Evolutionary conservation across 768 basidiomycete genomes (phyloP).

Genomic region (Neoboletus brunneissimus): DNA sequence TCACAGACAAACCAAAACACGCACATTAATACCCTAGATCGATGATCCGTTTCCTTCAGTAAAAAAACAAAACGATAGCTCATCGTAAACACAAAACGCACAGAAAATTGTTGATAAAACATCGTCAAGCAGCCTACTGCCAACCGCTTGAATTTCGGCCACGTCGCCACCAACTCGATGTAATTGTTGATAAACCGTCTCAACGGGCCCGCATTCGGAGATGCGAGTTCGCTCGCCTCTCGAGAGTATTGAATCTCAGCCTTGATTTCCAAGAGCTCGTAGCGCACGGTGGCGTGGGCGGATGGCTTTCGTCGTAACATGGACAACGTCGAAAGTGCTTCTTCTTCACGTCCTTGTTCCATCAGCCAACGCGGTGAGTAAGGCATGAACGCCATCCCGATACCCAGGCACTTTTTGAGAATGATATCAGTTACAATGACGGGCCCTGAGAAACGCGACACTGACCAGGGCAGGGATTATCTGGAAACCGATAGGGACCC

Average conservation of each 20-base stretch:
- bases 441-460: slow-evolving; percentile 7
- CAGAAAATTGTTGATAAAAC: slow-evolving; percentile 35
- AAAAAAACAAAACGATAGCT: neutral
- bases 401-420: slow-evolving; percentile 25
- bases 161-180: slow-evolving; percentile 21
- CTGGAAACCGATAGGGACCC: slow-evolving; percentile 37
- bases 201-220: slow-evolving; percentile 24
- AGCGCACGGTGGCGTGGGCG: slow-evolving; percentile 33
- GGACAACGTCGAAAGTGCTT: slow-evolving; percentile 35
- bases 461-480: slow-evolving; percentile 38
- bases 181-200: slow-evolving; percentile 24
- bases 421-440: neutral
- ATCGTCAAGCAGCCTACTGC: slow-evolving; percentile 31
- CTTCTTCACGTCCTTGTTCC: slow-evolving; percentile 36
- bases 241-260: slow-evolving; percentile 33
- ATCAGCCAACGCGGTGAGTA: slow-evolving; percentile 45
- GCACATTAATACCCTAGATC: slow-evolving; percentile 28
- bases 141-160: slow-evolving; percentile 34
- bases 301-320: slow-evolving; percentile 34
- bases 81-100: slow-evolving; percentile 8
- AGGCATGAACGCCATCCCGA: slow-evolving; percentile 36
- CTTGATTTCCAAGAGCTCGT: slow-evolving; percentile 41
- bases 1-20: neutral
- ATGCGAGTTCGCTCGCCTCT: slow-evolving; percentile 16
- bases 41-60: neutral